Evolutionary conservation across 805 yeast genomes (phyloP).

Genomic region (Cyberlindnera xylosilytica): DNA sequence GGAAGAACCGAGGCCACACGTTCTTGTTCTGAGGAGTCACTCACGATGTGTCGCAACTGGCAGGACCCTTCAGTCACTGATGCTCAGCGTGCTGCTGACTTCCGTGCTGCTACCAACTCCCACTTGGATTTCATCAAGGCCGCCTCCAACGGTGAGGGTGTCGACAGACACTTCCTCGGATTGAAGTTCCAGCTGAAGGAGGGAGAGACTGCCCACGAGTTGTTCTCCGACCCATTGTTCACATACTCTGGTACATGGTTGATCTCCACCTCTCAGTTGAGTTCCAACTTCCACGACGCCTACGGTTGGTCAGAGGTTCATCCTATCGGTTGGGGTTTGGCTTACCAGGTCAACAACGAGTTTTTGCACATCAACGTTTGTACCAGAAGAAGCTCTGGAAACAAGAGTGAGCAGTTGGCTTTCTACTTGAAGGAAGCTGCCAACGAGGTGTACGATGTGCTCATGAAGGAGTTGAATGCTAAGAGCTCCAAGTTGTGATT

Average conservation of each 20-base stretch:
- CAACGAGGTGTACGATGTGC: slow-evolving; percentile 70
- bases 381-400: slow-evolving; percentile 59
- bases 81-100: slow-evolving; percentile 59
- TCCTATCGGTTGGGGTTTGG: slow-evolving; percentile 91
- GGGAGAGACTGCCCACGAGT: slow-evolving; percentile 55
- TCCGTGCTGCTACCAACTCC: slow-evolving; percentile 67
- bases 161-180: slow-evolving; percentile 92
- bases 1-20: slow-evolving; percentile 97
- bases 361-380: slow-evolving; percentile 85
- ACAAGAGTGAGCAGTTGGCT: slow-evolving; percentile 54
- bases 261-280: slow-evolving; percentile 84
- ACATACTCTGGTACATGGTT: slow-evolving; percentile 81
- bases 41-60: slow-evolving; percentile 73
- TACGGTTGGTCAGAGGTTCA: slow-evolving; percentile 97
- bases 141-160: slow-evolving; percentile 85
- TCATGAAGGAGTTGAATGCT: slow-evolving; percentile 29
- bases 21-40: slow-evolving; percentile 70
- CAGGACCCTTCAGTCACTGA: slow-evolving; percentile 43
- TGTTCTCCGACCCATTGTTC: slow-evolving; percentile 75
- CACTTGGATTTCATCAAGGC: slow-evolving; percentile 71
- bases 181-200: slow-evolving; percentile 65
- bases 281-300: slow-evolving; percentile 80
- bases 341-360: slow-evolving; percentile 86
- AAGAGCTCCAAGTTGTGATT: slow-evolving; percentile 11
- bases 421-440: slow-evolving; percentile 76